These are phyloP conservation scores for Fusarium sterilihyphosum DNA, from an alignment of 2,329 filamentous ascomycete species.

Conservation along the genomic window DNA sequence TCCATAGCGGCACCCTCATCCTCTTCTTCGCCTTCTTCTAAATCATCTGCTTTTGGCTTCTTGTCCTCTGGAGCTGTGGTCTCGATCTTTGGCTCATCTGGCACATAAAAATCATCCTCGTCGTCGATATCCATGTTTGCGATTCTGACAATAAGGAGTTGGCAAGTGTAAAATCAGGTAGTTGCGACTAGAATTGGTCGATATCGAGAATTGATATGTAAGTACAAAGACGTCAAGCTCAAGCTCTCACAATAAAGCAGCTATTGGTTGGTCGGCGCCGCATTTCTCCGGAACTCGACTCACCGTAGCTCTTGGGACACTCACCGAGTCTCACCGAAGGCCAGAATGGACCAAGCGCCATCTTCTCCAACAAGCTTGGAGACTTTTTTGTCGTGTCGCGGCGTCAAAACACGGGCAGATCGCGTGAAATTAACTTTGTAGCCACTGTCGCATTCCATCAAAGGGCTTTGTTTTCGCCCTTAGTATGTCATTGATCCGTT, in stretches of 20 bases:
- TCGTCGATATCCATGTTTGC: slow-evolving; percentile 72
- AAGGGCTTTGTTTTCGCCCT: slow-evolving; percentile 21
- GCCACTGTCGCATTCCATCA: slow-evolving; percentile 32
- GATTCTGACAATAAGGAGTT: not conserved
- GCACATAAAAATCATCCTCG: slow-evolving; percentile 73
- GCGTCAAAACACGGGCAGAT: slow-evolving; percentile 33
- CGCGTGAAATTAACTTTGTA: slow-evolving; percentile 33
- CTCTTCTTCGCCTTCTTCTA: slow-evolving; percentile 72
- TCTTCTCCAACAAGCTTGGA: slow-evolving; percentile 21
- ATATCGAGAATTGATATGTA: not conserved
- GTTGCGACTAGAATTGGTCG: not conserved
- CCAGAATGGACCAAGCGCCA: slow-evolving; percentile 36
- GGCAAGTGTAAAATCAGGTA: not conserved
- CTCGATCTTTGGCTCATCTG: slow-evolving; percentile 62
- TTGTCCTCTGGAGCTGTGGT: slow-evolving; percentile 42
- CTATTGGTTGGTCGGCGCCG: slow-evolving; percentile 34
- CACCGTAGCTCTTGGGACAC: not conserved
- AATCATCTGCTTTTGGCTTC: slow-evolving; percentile 59
- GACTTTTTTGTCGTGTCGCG: slow-evolving; percentile 32
- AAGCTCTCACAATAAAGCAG: slow-evolving; percentile 25
- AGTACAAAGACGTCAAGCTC: slow-evolving; percentile 32
- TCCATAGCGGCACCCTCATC: slow-evolving; percentile 70
- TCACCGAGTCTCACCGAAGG: slow-evolving; percentile 28
- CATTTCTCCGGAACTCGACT: slow-evolving; percentile 42
- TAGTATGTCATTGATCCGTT: slow-evolving; percentile 63